Evolutionary conservation across 2,329 filamentous ascomycete genomes (phyloP), one percentile per base, ranked within the genome.

Genomic region (Coniochaeta sp.): DNA sequence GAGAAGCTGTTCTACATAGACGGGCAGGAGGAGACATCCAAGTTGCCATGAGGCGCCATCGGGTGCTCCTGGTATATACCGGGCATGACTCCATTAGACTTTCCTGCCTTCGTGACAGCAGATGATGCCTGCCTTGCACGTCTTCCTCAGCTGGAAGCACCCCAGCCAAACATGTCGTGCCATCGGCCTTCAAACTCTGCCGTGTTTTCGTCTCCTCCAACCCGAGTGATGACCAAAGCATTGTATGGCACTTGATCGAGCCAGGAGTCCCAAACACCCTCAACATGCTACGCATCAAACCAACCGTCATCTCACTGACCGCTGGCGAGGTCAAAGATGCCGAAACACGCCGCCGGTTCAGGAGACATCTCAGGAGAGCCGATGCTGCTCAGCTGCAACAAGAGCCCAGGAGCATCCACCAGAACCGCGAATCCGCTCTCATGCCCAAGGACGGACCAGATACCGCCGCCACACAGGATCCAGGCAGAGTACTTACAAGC

Each of bases 321-420:
- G 65, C 69, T 55, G 59, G 66, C 12, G 73, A 76, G 56, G 67
- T 75, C 48, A 66, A 69, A 52, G 68, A 70, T 13, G 64, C 67
- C 30, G 65, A 70, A 42, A 59, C 63, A 8, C 67, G 65, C 33
- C 66, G 60, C 31, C 63, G 59, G 14, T 65, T 63, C 54, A 65
- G 56, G 27, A 65, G 57, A 33, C 66, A 67, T 54, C 65, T 68
- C 51, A 60, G 60, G 35, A 59, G 55, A 30, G 12, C 38, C 8
- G 38, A 42, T 42, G 22, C n/a, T n/a, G n/a, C 38, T 26, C 20
- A 42, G 38, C 20, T 14, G 20, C 22, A 12, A 12, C 20, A 14
- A 6, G 38, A 42, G 22, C 38, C 12, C 10, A 42, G 26, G 38
- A 18, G 20, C 20, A 9, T 26, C 12, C 18, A 42, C 28, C 45